Evolutionary conservation across 129 eudicot species (phyloP).

Genomic region (Erigeron canadensis): DNA sequence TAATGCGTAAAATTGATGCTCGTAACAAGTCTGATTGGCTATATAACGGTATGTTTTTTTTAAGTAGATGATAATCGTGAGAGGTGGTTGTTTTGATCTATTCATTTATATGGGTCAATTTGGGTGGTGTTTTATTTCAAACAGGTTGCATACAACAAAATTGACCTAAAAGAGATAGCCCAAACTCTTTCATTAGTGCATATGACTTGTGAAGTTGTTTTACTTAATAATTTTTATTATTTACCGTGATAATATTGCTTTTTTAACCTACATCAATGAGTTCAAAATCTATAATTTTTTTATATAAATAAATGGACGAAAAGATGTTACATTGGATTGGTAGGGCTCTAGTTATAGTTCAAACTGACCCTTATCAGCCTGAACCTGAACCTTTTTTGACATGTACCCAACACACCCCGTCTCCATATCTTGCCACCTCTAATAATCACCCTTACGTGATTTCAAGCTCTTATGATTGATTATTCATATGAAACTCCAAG

Average conservation of each 20-base stretch:
- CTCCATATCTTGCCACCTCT: too few relatives aligned
- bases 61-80: not conserved
- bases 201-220: not conserved
- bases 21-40: conserved; percentile 93
- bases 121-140: not conserved
- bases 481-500: not conserved
- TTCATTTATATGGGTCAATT: not conserved
- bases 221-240: not conserved
- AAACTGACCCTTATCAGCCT: too few relatives aligned
- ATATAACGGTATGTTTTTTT: conserved; percentile 57
- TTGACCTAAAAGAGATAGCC: not conserved
- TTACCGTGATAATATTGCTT: not conserved
- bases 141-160: not conserved
- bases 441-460: not conserved
- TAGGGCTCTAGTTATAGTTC: too few relatives aligned
- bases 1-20: conserved; percentile 73
- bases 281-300: too few relatives aligned
- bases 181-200: not conserved
- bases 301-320: too few relatives aligned
- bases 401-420: too few relatives aligned
- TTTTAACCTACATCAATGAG: not conserved
- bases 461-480: not conserved
- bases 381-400: too few relatives aligned
- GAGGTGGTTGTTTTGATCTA: not conserved
- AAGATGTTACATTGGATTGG: too few relatives aligned